These are phyloP conservation scores for Saccharum officinarum DNA, from an alignment of 176 grass and related monocot species.

Conservation along the genomic window DNA sequence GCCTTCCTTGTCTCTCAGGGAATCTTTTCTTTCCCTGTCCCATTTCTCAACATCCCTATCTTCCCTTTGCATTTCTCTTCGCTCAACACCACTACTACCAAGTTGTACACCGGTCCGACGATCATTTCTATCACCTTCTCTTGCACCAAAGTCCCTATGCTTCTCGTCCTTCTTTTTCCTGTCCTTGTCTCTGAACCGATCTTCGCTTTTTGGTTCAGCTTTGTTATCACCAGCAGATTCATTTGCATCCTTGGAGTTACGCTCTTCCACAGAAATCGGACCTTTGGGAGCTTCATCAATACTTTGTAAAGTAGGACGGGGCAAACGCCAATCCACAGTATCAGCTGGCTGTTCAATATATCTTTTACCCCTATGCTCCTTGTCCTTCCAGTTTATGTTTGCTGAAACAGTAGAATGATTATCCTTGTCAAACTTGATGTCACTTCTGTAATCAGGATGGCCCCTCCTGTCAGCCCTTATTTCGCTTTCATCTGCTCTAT, in stretches of 20 bases:
- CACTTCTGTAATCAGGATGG: conserved; percentile 53
- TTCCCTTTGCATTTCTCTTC: conserved; percentile 71
- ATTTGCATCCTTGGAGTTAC: conserved; percentile 46
- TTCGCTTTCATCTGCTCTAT: conserved; percentile 55
- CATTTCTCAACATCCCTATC: conserved; percentile 70
- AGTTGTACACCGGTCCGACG: conserved; percentile 43
- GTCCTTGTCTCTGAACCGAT: conserved; percentile 70
- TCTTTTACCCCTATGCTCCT: conserved; percentile 67
- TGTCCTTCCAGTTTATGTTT: conserved; percentile 65
- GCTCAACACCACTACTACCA: conserved; percentile 42
- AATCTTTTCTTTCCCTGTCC: conserved; percentile 68
- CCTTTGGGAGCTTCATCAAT: conserved; percentile 57
- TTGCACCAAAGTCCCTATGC: conserved; percentile 53
- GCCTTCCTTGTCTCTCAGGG: conserved; percentile 57
- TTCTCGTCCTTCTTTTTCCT: conserved; percentile 69
- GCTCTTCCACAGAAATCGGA: conserved; percentile 31
- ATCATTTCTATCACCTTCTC: conserved; percentile 67
- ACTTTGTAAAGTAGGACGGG: conserved; percentile 44
- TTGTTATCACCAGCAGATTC: conserved; percentile 66
- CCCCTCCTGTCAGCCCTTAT: conserved; percentile 47
- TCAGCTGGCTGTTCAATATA: conserved; percentile 44
- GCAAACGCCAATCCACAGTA: conserved; percentile 51
- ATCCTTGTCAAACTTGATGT: conserved; percentile 64
- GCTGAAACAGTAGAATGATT: conserved; percentile 41
- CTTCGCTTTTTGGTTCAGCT: conserved; percentile 60